Evolutionary conservation across 2,329 filamentous ascomycete genomes (phyloP).

Genomic region (Colletotrichum filicis): DNA sequence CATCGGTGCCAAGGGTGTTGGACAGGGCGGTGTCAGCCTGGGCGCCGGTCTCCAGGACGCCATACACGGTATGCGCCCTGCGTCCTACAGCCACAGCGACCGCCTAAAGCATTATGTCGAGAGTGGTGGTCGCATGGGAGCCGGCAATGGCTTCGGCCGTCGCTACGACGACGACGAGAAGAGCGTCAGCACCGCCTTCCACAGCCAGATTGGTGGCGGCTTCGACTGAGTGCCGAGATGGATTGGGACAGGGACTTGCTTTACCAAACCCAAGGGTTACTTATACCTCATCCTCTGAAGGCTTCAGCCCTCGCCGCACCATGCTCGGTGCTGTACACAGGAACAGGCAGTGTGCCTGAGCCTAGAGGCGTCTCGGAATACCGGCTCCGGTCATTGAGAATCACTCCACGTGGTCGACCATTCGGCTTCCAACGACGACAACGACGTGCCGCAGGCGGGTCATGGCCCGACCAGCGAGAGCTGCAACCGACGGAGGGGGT

Average conservation of each 20-base stretch:
- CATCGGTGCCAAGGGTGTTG: constrained; percentile 78
- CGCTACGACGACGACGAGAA: constrained; percentile 91
- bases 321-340: constrained; percentile 31
- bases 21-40: constrained; percentile 89
- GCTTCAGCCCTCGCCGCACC: constrained; percentile 33
- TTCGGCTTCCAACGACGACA: constrained; percentile 13
- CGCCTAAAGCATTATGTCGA: constrained; percentile 96
- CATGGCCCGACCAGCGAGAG: constrained; percentile 34
- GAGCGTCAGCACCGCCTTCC: constrained; percentile 96
- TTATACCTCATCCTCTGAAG: constrained; percentile 33
- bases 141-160: constrained; percentile 68
- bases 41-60: constrained; percentile 80
- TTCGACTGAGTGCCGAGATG: constrained; percentile 57
- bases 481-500: constrained; percentile 28
- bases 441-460: constrained; percentile 34
- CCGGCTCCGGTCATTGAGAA: neutral
- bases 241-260: constrained; percentile 30
- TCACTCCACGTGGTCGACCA: neutral
- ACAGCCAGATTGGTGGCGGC: constrained; percentile 84
- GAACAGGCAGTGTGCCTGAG: constrained; percentile 27
- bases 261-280: constrained; percentile 24
- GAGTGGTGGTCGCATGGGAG: constrained; percentile 77
- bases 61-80: constrained; percentile 72
- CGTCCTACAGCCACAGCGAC: constrained; percentile 82
- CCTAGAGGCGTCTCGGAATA: constrained; percentile 18